phyloP scores from a whole-genome alignment of 345 rosid genomes.

The Hevea brasiliensis region DNA sequence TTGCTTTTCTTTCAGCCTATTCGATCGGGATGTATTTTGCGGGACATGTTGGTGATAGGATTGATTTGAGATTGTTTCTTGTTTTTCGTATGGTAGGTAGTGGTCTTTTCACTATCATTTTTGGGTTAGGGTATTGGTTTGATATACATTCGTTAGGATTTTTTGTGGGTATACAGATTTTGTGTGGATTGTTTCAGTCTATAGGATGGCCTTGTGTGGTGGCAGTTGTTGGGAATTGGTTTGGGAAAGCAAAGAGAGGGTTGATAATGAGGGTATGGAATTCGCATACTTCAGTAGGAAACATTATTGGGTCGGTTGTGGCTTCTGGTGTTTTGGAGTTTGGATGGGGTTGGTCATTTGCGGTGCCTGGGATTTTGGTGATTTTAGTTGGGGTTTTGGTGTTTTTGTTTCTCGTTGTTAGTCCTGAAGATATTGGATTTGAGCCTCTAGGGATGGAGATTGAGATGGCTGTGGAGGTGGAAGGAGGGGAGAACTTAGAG shows the following conservation, averaged over 20 bases:
- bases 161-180: conserved; percentile 65
- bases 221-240: conserved; percentile 90
- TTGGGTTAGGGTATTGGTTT: conserved; percentile 80
- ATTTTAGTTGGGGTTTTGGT: conserved; percentile 62
- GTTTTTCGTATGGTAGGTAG: conserved; percentile 92
- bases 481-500: conserved; percentile 34
- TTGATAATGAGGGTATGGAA: conserved; percentile 92
- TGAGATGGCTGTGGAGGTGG: conserved; percentile 50
- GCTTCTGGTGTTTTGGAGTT: conserved; percentile 74
- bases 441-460: conserved; percentile 45
- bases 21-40: conserved; percentile 84
- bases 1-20: conserved; percentile 72
- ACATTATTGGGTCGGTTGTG: conserved; percentile 72
- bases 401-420: conserved; percentile 63
- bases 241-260: conserved; percentile 88
- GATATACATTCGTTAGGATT: conserved; percentile 55
- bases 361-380: conserved; percentile 66
- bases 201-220: conserved; percentile 99
- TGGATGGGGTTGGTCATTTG: conserved; percentile 99
- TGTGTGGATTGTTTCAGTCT: conserved; percentile 87
- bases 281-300: conserved; percentile 87
- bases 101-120: conserved; percentile 65
- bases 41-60: conserved; percentile 81
- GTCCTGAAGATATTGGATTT: conserved; percentile 73
- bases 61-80: conserved; percentile 82